phyloP scores from a whole-genome alignment of 345 rosid species.

The Euclidium syriacum region DNA sequence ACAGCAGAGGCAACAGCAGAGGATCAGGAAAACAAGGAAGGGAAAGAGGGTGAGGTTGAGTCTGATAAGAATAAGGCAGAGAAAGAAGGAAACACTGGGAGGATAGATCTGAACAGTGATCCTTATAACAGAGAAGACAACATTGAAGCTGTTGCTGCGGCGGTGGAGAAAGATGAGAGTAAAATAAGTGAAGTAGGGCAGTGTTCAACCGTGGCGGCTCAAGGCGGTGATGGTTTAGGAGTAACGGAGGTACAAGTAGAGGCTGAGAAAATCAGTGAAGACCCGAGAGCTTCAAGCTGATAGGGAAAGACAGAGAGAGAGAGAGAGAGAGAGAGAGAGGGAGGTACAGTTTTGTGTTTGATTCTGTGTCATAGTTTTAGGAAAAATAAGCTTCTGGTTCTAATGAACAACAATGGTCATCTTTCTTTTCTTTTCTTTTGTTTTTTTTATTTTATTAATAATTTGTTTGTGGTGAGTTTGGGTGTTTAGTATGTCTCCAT shows the following conservation, averaged over 20 bases:
- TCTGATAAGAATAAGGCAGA: slow-evolving; percentile 28
- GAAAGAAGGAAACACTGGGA: slow-evolving; percentile 31
- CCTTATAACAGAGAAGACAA: slow-evolving; percentile 24
- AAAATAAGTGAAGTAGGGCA: slow-evolving; percentile 8
- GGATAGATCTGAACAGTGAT: slow-evolving; percentile 33
- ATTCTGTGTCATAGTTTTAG: slow-evolving; percentile 18
- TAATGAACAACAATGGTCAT: not conserved
- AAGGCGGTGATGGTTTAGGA: slow-evolving; percentile 9
- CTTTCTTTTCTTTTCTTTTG: not conserved
- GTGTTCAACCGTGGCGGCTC: slow-evolving; percentile 7
- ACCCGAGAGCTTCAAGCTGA: slow-evolving; percentile 15
- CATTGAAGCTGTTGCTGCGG: slow-evolving; percentile 11
- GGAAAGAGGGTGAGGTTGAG: slow-evolving; percentile 33
- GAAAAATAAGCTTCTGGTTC: too few relatives aligned
- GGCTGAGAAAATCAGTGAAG: not conserved
- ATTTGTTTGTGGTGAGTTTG: too few relatives aligned
- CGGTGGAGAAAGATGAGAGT: slow-evolving; percentile 15
- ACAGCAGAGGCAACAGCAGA: slow-evolving; percentile 32
- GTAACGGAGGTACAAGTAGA: slow-evolving; percentile 17
- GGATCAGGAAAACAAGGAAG: slow-evolving; percentile 25
- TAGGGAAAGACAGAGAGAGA: not conserved
- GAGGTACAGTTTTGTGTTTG: slow-evolving; percentile 30
- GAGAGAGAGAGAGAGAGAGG: not conserved
- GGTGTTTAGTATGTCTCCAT: too few relatives aligned
- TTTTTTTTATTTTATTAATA: not conserved